These are phyloP conservation scores for Pholiota molesta DNA, from an alignment of 768 basidiomycete genomes.

Conservation along the genomic window DNA sequence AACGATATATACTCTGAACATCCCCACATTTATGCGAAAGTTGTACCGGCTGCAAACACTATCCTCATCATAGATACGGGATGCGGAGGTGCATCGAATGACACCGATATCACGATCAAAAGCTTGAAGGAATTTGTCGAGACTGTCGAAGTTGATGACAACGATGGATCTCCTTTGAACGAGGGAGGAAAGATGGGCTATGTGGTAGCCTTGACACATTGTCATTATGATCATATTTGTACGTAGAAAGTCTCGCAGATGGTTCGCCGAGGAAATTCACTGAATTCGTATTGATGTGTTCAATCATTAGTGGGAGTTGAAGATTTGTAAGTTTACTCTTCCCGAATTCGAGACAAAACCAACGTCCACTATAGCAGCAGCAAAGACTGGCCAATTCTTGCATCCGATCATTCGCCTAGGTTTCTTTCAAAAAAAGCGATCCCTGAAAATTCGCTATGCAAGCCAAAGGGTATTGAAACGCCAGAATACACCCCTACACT, in stretches of 20 bases:
- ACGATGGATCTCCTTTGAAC: constrained; percentile 47
- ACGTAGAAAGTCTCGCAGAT: constrained; percentile 24
- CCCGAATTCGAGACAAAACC: not conserved
- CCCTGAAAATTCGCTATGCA: constrained; percentile 49
- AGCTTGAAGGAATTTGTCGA: constrained; percentile 54
- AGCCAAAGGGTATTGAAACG: constrained; percentile 37
- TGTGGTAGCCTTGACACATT: constrained; percentile 52
- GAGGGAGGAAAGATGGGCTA: constrained; percentile 42
- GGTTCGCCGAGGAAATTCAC: not conserved
- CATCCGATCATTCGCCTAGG: constrained; percentile 46
- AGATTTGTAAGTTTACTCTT: constrained; percentile 40
- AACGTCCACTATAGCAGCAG: constrained; percentile 21
- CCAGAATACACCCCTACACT: constrained; percentile 51
- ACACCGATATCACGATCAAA: constrained; percentile 35
- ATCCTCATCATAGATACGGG: constrained; percentile 58
- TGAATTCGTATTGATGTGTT: not conserved
- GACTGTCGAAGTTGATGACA: constrained; percentile 43
- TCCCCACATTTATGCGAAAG: constrained; percentile 58
- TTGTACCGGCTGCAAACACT: constrained; percentile 38
- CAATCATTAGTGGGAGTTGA: constrained; percentile 46
- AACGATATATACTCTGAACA: constrained; percentile 54
- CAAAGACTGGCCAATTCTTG: constrained; percentile 47
- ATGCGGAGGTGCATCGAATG: constrained; percentile 50
- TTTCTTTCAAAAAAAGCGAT: constrained; percentile 46
- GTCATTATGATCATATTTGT: constrained; percentile 65